Evolutionary conservation across 2,329 filamentous ascomycete genomes (phyloP).

Genomic region (Xylaria sp.): DNA sequence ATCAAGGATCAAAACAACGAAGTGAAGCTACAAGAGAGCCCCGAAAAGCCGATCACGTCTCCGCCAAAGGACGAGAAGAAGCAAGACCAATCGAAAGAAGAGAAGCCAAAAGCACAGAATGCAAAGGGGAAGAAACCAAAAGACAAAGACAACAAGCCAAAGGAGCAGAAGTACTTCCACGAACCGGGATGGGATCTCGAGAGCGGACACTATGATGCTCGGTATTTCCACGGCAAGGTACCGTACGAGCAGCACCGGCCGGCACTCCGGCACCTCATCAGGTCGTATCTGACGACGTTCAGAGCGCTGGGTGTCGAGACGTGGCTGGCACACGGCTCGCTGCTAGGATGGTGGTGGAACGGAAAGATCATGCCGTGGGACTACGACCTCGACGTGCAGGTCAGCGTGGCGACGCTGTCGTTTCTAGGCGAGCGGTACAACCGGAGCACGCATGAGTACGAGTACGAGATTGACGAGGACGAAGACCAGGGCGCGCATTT

Average conservation of each 20-base stretch:
- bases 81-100: not conserved
- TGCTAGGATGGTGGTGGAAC: constrained; percentile 93
- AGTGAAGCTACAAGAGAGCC: not conserved
- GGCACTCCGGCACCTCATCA: constrained; percentile 75
- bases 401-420: constrained; percentile 73
- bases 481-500: constrained; percentile 1
- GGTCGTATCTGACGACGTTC: constrained; percentile 78
- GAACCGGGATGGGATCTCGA: constrained; percentile 70
- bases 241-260: constrained; percentile 73
- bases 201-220: constrained; percentile 78
- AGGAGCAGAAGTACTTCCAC: constrained; percentile 68
- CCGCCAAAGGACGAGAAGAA: not conserved
- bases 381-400: constrained; percentile 85
- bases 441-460: constrained; percentile 71
- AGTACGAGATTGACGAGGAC: constrained; percentile 47
- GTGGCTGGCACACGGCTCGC: constrained; percentile 86
- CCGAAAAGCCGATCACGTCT: not conserved
- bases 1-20: not conserved
- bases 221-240: constrained; percentile 74
- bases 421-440: constrained; percentile 75
- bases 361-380: constrained; percentile 83
- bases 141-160: constrained; percentile 7
- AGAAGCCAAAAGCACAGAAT: not conserved
- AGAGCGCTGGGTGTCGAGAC: constrained; percentile 75
- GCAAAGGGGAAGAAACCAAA: constrained; percentile 1